Base-by-base conservation (phyloP, 2,329 filamentous ascomycete species). In the Curvularia lunata region DNA sequence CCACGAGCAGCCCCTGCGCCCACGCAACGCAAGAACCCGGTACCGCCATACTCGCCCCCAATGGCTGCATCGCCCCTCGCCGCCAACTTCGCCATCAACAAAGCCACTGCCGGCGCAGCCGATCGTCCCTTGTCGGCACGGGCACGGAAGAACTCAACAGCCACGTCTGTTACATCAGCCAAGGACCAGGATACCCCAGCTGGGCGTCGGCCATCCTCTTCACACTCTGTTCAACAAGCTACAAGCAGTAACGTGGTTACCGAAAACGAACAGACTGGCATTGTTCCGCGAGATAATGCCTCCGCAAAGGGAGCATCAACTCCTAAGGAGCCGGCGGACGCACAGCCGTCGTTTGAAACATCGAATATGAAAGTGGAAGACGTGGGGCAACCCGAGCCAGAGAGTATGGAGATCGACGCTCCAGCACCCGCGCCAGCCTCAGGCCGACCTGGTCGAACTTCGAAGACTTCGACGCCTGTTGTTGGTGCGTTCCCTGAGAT, bases 61-160 rank as follows among this genome's bases (percentile, higher is more conserved):
- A 81, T 89, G 63, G 85, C 87, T n/a, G 89, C 91, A 1, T 94
- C 92, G 1, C 91, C 91, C 18, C 83, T 92, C 46, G 82, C 91
- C 47, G 84, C 86, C 48, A 85, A 84, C n/a, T 85, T 91, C 57
- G 77, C 78, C 55, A 66, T 77, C 40, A 84, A 86, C 25, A 90
- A 92, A 65, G 80, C 82, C 6, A 68, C 78, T 64, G 77, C 75
- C 52, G 65, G 62, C 38, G 63, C 64, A 25, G 51, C 80, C 74
- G 65, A 86, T 56, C 85, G 89, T 42, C 88, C 91, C 12, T 82
- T 85, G 49, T 88, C 88, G 5, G 87, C 89, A 5, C 86, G 91
- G 65, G 86, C 87, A 37, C 87, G 92, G 69, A 91, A 92, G 72
- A 93, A 90, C 70, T 91, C 90, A 16, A 75, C 65, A 4, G 66